Conservation (phyloP, 805 yeast genomes). For the Candida khao-thaluensis region DNA sequence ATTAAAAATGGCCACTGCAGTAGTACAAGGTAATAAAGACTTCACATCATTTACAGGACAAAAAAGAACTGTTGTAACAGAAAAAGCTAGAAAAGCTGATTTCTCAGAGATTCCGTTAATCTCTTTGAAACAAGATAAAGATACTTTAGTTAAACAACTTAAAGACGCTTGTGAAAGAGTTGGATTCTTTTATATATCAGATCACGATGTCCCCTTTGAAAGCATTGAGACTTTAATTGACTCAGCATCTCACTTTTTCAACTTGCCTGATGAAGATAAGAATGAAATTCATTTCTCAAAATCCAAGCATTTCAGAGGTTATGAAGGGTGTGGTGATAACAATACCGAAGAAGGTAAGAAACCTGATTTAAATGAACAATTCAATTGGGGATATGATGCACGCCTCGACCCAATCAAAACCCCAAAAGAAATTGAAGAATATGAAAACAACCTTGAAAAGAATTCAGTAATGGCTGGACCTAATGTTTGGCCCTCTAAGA, state of each 20-base stretch:
- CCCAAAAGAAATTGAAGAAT: constrained; percentile 11
- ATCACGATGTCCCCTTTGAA: constrained; percentile 12
- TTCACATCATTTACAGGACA: constrained; percentile 14
- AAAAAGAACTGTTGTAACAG: constrained; percentile 6
- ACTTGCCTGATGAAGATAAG: constrained; percentile 10
- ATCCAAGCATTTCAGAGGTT: constrained; percentile 14
- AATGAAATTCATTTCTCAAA: constrained; percentile 14
- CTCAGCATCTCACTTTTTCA: constrained; percentile 12
- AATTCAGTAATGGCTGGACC: constrained; percentile 14
- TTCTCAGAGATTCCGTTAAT: constrained; percentile 16
- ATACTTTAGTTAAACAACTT: constrained; percentile 6
- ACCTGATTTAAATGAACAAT: constrained; percentile 16
- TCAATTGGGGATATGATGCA: constrained; percentile 16
- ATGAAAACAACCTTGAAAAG: constrained; percentile 4
- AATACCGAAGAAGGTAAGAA: constrained; percentile 13
- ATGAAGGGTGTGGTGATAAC: constrained; percentile 16
- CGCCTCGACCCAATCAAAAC: constrained; percentile 12
- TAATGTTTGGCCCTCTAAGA: constrained; percentile 12
- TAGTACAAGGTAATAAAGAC: constrained; percentile 2
- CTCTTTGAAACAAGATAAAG: constrained; percentile 8
- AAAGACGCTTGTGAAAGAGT: constrained; percentile 14
- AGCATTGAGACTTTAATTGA: constrained; percentile 7
- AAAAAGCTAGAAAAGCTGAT: constrained; percentile 13
- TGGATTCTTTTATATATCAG: constrained; percentile 14
- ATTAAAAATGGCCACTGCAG: constrained; percentile 4